These are phyloP conservation scores for Leptodermis oblonga DNA, from an alignment of 257 asterid species.

Conservation along the genomic window DNA sequence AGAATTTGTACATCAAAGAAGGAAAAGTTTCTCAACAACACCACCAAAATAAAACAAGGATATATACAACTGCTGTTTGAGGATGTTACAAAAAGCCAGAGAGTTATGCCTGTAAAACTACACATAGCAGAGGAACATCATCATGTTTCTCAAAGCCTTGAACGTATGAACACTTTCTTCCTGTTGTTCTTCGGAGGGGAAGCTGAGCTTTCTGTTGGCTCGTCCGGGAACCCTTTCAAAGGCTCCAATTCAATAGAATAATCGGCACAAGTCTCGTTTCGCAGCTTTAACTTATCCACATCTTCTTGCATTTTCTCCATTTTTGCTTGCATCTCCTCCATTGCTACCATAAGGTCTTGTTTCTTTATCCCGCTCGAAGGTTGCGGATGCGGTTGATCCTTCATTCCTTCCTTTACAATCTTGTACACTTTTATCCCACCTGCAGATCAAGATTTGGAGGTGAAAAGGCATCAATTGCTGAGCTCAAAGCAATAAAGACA, in stretches of 20 bases:
- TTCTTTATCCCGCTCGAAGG: slow-evolving; percentile 23
- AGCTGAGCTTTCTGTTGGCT: slow-evolving; percentile 33
- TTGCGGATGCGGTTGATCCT: slow-evolving; percentile 30
- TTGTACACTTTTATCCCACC: slow-evolving; percentile 41
- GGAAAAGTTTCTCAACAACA: too few species aligned
- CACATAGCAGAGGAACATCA: not conserved
- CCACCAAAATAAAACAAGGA: not conserved
- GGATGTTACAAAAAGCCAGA: not conserved
- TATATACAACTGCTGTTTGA: slow-evolving; percentile 5
- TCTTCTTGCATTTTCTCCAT: slow-evolving; percentile 54
- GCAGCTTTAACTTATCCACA: slow-evolving; percentile 29
- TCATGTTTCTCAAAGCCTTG: slow-evolving; percentile 41
- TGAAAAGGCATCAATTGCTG: not conserved
- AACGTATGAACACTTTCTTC: slow-evolving; percentile 57
- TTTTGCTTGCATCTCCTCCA: slow-evolving; percentile 61
- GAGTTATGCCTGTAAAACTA: not conserved
- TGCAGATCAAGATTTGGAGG: slow-evolving; percentile 14
- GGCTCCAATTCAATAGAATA: slow-evolving; percentile 30
- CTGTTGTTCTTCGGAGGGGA: slow-evolving; percentile 25
- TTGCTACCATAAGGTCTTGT: slow-evolving; percentile 28
- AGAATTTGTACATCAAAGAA: too few species aligned
- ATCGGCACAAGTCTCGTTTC: slow-evolving; percentile 19
- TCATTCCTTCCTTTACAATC: slow-evolving; percentile 33
- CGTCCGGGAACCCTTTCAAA: slow-evolving; percentile 29
- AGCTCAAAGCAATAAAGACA: not conserved